A percentile compares a stretch with the other conserved stretches of the same genome.
phyloP scores from a whole-genome alignment of 2,329 filamentous ascomycete species.

The Cercospora sojina region DNA sequence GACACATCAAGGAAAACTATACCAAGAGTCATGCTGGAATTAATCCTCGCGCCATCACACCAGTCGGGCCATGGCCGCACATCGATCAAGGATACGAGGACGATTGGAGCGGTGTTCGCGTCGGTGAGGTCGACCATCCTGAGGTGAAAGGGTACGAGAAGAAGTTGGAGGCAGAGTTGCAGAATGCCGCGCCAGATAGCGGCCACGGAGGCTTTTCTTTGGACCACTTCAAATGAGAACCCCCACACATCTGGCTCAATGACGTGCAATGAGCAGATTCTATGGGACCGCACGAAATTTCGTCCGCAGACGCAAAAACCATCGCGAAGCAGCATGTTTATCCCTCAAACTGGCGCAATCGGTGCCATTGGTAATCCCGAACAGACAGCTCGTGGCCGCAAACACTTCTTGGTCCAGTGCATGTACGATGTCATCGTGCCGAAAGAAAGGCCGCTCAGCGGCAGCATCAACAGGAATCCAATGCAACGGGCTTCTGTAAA shows the following conservation, averaged over 20 bases:
- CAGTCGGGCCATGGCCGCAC: slow-evolving; percentile 60
- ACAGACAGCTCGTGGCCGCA: background rate
- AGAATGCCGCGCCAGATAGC: background rate
- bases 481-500: background rate
- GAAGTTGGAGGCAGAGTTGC: slow-evolving; percentile 23
- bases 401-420: background rate
- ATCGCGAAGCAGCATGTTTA: background rate
- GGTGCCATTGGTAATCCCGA: background rate
- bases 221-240: slow-evolving; percentile 10
- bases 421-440: background rate
- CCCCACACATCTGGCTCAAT: background rate
- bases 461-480: background rate
- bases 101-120: slow-evolving; percentile 50
- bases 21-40: slow-evolving; percentile 61
- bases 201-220: slow-evolving; percentile 7
- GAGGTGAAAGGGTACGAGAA: slow-evolving; percentile 39
- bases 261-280: background rate
- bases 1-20: slow-evolving; percentile 68
- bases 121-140: slow-evolving; percentile 51
- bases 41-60: slow-evolving; percentile 63
- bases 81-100: slow-evolving; percentile 54
- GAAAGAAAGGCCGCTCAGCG: background rate
- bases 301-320: background rate
- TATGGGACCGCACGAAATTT: background rate
- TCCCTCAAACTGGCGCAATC: background rate